Base-by-base conservation (phyloP, 129 eudicot genomes). In the Smallanthus sonchifolius region DNA sequence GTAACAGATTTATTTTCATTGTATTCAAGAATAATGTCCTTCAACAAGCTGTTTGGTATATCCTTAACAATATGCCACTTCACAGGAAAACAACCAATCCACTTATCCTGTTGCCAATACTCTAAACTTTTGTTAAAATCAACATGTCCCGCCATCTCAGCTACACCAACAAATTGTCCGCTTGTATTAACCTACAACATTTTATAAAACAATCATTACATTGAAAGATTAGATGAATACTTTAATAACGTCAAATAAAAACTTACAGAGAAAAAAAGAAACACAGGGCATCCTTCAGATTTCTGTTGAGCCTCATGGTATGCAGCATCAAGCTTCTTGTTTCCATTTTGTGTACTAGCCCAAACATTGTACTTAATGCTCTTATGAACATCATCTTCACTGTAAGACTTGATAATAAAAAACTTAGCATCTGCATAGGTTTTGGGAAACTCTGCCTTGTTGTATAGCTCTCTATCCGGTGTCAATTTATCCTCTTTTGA, bases 11-110 rank as follows among this genome's bases (percentile, higher is more conserved):
- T 88, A 82, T 88, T 86, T 70, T 88, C 96, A 43, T 91, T 91
- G 49, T 91, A 84, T 65, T 88, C 97, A 9, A 88, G 90, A 28
- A 71, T 91, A 8, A 91, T 88, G 75, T 91, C 96, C 79, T 88
- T 91, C 84, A 91, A 73, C 84, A 86, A 71, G 55, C 87, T 83
- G 71, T 88, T 88, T 1, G 97, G 96, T 24, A 91, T 76, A 81
- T 91, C 97, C 75, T 91, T 91, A 63, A 91, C 92, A 56, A 91
- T 88, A 80, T 91, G 97, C 97, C 97, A 91, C 96, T 91, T 88
- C 0, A 91, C 92, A 36, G 97, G 96, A 59, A 91, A 88, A 77
- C 97, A 88, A 15, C 97, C 97, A 66, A 85, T 80, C 97, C 97
- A 88, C 76, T 91, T 91, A 80, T 91, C 95, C 45, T 91, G 97